phyloP scores from a whole-genome alignment of 2,329 filamentous ascomycete species.

The Arthroderma sp. region DNA sequence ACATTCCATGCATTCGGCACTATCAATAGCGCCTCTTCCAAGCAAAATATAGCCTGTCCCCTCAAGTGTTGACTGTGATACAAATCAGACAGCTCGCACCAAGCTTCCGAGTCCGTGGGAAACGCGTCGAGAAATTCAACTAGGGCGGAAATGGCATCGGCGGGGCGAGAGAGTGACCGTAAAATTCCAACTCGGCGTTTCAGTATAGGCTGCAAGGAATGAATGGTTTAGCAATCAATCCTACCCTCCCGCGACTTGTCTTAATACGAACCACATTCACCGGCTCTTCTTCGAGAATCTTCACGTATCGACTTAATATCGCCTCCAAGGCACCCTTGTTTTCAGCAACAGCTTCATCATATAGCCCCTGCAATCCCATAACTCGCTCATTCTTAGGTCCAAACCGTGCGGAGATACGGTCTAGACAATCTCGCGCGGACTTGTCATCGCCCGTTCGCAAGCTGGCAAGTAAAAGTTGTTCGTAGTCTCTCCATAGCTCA shows the following conservation, averaged over 20 bases:
- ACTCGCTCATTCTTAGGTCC: slow-evolving; percentile 73
- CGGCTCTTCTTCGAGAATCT: slow-evolving; percentile 57
- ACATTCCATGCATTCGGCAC: slow-evolving; percentile 94
- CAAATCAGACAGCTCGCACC: slow-evolving; percentile 80
- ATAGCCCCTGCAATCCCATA: slow-evolving; percentile 67
- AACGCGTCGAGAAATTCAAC: slow-evolving; percentile 65
- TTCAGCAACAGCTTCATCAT: slow-evolving; percentile 68
- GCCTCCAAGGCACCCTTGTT: slow-evolving; percentile 51
- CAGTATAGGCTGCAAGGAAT: slow-evolving; percentile 51
- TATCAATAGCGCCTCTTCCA: slow-evolving; percentile 81
- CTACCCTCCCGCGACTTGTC: not conserved
- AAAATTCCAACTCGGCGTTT: slow-evolving; percentile 76
- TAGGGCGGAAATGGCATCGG: slow-evolving; percentile 63
- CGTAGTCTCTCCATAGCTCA: slow-evolving; percentile 72
- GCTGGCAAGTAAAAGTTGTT: slow-evolving; percentile 74
- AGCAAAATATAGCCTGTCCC: slow-evolving; percentile 69
- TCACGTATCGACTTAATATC: slow-evolving; percentile 66
- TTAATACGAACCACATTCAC: slow-evolving; percentile 55
- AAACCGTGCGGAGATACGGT: slow-evolving; percentile 66
- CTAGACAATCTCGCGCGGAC: slow-evolving; percentile 61
- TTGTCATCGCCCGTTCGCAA: slow-evolving; percentile 72
- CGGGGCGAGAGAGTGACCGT: slow-evolving; percentile 53
- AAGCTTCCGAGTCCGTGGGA: slow-evolving; percentile 83
- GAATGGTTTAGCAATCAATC: not conserved
- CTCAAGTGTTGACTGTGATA: slow-evolving; percentile 70